Conservation (phyloP, 2,329 filamentous ascomycete species). For the Neoascochyta sp. region DNA sequence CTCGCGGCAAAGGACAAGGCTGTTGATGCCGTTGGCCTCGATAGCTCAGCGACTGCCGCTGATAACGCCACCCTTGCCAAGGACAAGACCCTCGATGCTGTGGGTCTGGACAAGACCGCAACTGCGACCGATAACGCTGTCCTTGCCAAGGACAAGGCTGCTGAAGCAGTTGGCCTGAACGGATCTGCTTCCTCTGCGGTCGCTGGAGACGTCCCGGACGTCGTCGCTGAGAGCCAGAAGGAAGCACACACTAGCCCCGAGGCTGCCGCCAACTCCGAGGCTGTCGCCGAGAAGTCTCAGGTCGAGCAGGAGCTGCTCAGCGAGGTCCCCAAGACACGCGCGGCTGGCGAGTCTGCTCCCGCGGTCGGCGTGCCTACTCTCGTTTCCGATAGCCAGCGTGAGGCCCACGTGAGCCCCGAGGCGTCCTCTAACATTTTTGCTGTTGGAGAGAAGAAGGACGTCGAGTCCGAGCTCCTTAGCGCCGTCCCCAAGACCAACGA, state of each 20-base stretch:
- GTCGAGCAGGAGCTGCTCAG: constrained; percentile 65
- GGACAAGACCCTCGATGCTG: constrained; percentile 65
- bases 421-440: constrained; percentile 62
- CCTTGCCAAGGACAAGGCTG: constrained; percentile 12
- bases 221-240: constrained; percentile 68
- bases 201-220: constrained; percentile 46
- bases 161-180: constrained; percentile 10
- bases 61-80: constrained; percentile 54
- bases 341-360: constrained; percentile 38
- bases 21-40: constrained; percentile 39
- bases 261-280: constrained; percentile 60
- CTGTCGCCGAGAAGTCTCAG: constrained; percentile 66
- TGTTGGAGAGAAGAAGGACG: constrained; percentile 65
- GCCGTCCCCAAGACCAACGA: constrained; percentile 39
- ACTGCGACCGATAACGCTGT: constrained; percentile 46
- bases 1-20: constrained; percentile 22
- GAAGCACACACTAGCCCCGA: constrained; percentile 61
- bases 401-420: constrained; percentile 60
- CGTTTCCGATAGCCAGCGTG: constrained; percentile 65
- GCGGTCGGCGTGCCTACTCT: constrained; percentile 13
- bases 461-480: constrained; percentile 64
- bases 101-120: constrained; percentile 59
- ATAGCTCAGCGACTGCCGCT: constrained; percentile 36
- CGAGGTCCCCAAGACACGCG: constrained; percentile 37
- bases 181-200: constrained; percentile 20